A percentile compares a stretch with the other conserved stretches of the same genome.
Evolutionary conservation across 116 monocot species (phyloP).

Genomic region (Trichopus zeylanicus): DNA sequence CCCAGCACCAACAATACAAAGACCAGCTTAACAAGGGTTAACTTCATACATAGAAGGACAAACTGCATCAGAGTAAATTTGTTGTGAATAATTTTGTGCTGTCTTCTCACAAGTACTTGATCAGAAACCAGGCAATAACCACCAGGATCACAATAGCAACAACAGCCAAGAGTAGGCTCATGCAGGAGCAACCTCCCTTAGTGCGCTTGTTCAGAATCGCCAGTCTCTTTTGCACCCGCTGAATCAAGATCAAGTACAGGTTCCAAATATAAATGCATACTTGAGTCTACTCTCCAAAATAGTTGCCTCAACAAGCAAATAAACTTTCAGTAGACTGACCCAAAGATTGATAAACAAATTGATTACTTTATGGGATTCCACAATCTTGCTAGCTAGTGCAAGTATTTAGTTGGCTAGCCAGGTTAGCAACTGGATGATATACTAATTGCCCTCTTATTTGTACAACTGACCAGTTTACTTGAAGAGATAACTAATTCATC

Average conservation of each 20-base stretch:
- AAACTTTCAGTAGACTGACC: neutral
- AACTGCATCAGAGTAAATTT: neutral
- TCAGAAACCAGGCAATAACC: constrained; percentile 53
- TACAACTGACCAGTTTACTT: no score
- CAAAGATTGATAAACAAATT: no score
- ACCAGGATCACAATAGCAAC: constrained; percentile 53
- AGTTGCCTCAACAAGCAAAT: neutral
- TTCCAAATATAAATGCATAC: neutral
- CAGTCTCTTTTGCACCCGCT: constrained; percentile 84
- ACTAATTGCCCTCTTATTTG: no score
- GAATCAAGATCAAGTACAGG: constrained; percentile 10
- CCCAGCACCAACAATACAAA: no score
- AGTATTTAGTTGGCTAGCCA: no score
- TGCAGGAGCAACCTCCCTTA: constrained; percentile 64
- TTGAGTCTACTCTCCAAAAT: neutral
- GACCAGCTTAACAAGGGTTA: no score
- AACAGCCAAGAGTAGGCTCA: constrained; percentile 44
- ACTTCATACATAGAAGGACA: no score
- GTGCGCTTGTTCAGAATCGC: constrained; percentile 64
- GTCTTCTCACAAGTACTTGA: constrained; percentile 49
- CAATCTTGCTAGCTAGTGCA: no score
- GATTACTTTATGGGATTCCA: no score
- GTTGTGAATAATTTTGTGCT: neutral
- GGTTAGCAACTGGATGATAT: no score
- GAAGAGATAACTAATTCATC: no score